Evolutionary conservation across 257 asterid species (phyloP), one percentile per base, ranked within the genome.

Genomic region (Cruciata laevipes): DNA sequence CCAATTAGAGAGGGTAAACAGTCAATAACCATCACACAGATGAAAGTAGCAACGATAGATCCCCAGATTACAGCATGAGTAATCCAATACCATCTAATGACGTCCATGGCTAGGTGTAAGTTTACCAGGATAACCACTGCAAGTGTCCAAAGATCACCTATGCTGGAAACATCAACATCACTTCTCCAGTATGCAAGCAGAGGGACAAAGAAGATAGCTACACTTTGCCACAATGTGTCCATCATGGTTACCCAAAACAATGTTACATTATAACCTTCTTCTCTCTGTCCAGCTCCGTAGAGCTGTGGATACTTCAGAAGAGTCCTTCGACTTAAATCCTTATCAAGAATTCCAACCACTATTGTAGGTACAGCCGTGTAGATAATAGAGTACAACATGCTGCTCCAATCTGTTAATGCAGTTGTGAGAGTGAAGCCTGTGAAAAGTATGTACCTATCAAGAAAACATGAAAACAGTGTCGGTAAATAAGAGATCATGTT

Each of bases 351-450:
- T 30, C 96, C 99, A 2, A 94, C 91, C 31, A 90, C 67, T 64
- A 94, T 77, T 32, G 99, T 94, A 23, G 99, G 99, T 35, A 94
- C 5, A 2, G 98, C 59, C 3, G 98, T 87, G 83, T 94, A 94
- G 42, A 94, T 77, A 75, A 94, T 82, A 12, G 99, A 90, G 75
- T 85, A 94, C 76, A 94, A 73, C 80, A 94, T 80, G 52, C 93
- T 85, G 95, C 99, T 94, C 99, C 96, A 94, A 70, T 94, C 99
- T 0, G 99, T 90, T 58, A 94, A 80, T 16, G 99, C 93, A 20
- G 98, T 90, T 27, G 96, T 94, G 74, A 94, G 78, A 6, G 97
- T 83, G 88, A 85, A 94, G 57, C 80, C 71, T 3, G 96, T 90
- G 79, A 83, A 94, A 52, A 90, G 95, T 56, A 75, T 90, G 38